These are phyloP conservation scores for Tuber umbilicatum DNA, from an alignment of 495 filamentous ascomycete species.

Conservation along the genomic window DNA sequence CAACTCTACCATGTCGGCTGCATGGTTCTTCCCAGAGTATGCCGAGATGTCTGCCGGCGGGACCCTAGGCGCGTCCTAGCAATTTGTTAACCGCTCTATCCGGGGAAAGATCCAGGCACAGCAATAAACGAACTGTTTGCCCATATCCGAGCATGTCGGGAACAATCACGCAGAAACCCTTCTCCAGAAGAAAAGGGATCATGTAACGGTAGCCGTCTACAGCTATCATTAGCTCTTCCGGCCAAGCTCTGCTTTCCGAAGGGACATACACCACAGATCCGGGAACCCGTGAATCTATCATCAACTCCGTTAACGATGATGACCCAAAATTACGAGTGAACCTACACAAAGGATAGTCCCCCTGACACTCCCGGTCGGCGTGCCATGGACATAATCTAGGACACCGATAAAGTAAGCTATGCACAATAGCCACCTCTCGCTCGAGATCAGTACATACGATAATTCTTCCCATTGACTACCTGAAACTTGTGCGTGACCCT, in stretches of 20 bases:
- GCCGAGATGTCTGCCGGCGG: slow-evolving; percentile 49
- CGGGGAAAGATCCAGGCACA: not conserved
- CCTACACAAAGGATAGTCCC: slow-evolving; percentile 38
- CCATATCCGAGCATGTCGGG: slow-evolving; percentile 79
- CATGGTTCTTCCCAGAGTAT: slow-evolving; percentile 63
- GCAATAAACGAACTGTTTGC: slow-evolving; percentile 51
- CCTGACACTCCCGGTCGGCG: slow-evolving; percentile 19
- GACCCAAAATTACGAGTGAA: not conserved
- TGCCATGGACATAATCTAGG: slow-evolving; percentile 40
- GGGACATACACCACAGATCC: slow-evolving; percentile 37
- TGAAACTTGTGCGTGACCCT: slow-evolving; percentile 42
- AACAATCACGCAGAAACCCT: slow-evolving; percentile 64
- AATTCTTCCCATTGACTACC: slow-evolving; percentile 42
- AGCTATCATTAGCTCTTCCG: not conserved
- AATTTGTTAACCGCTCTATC: slow-evolving; percentile 6
- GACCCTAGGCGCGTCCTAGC: slow-evolving; percentile 54
- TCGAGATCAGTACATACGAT: slow-evolving; percentile 37
- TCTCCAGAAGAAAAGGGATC: slow-evolving; percentile 65
- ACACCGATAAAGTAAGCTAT: slow-evolving; percentile 11
- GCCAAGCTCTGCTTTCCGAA: not conserved
- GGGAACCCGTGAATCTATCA: slow-evolving; percentile 40
- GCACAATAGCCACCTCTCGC: not conserved
- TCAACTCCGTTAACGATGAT: not conserved
- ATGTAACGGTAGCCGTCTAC: slow-evolving; percentile 67
- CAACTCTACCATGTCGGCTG: slow-evolving; percentile 63